Evolutionary conservation across 139 green algal genomes (phyloP), one percentile per base, ranked within the genome.

Genomic region (Gonium pectorale): DNA sequence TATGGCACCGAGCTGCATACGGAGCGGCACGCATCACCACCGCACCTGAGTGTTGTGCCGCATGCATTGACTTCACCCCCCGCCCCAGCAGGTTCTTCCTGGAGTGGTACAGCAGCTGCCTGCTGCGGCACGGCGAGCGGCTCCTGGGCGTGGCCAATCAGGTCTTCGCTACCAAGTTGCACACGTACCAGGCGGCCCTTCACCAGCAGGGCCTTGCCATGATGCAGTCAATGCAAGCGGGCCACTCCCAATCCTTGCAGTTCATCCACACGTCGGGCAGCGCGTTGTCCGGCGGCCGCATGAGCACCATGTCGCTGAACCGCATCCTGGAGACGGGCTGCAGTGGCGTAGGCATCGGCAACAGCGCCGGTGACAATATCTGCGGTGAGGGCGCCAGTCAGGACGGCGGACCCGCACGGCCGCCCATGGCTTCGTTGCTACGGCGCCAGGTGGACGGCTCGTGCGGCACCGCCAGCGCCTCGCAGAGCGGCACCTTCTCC

Each of bases 71-170:
- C 54, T 31, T 67, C 63, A 31, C 46, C 31, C 85, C 82, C n/a
- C 49, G 49, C 17, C 19, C 33, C 38, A 64, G 83, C 68, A 83
- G 81, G 38, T 95, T 94, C 60, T 95, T 94, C 85, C 89, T 94
- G 49, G 43, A 78, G 26, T 95, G 92, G 92, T 95, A 95, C 88
- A 91, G 84, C 68, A 78, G 35, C 67, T 89, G 49, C 35, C 87
- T 95, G 29, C 56, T 94, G 15, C 27, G 80, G 31, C 92, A 95
- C 75, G 92, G 90, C 29, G 90, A 94, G 29, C 74, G 83, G 29
- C 51, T 95, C 69, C 80, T 94, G 66, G n/a, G 54, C 27, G 41
- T 90, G 1, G 92, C 92, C 2, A 71, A 59, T 19, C 31, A 63
- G 41, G 77, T 83, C 6, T 73, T 83, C 6, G 13, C 77, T 29